These are phyloP conservation scores for Pseudomonodictys pantanalensis DNA, from an alignment of 495 filamentous ascomycete species.

Conservation along the genomic window DNA sequence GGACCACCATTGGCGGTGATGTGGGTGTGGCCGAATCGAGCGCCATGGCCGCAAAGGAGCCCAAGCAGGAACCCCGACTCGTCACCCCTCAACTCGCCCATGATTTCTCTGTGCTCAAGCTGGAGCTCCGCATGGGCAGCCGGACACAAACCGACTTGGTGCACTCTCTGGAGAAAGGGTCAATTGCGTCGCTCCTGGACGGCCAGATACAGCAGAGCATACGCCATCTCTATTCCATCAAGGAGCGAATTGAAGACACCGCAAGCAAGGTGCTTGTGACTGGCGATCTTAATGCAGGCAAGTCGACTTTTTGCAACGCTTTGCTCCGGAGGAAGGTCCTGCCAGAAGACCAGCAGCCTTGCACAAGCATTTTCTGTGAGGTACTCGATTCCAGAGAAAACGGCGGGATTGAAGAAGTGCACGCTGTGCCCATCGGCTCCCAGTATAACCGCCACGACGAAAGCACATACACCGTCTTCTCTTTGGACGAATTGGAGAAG, in stretches of 20 bases:
- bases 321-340: constrained; percentile 86
- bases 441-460: constrained; percentile 88
- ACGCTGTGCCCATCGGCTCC: constrained; percentile 71
- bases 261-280: constrained; percentile 98
- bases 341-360: constrained; percentile 97
- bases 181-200: constrained; percentile 84
- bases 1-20: constrained; percentile 64
- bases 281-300: constrained; percentile 94
- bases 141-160: constrained; percentile 86
- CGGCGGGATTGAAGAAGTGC: constrained; percentile 85
- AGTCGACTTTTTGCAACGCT: constrained; percentile 98
- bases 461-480: constrained; percentile 84
- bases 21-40: constrained; percentile 66
- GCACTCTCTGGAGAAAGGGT: constrained; percentile 91
- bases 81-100: constrained; percentile 92
- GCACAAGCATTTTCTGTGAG: constrained; percentile 97
- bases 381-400: constrained; percentile 92
- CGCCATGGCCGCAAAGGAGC: constrained; percentile 57
- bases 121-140: constrained; percentile 86
- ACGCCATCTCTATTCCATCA: constrained; percentile 78
- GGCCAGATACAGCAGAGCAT: constrained; percentile 91
- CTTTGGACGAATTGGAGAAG: constrained; percentile 72
- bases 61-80: constrained; percentile 63
- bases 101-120: constrained; percentile 90
- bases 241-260: constrained; percentile 94